Evolutionary conservation across 352 stramenopile genomes (phyloP), one percentile per base, ranked within the genome.

Genomic region (Pythium dissimile): DNA sequence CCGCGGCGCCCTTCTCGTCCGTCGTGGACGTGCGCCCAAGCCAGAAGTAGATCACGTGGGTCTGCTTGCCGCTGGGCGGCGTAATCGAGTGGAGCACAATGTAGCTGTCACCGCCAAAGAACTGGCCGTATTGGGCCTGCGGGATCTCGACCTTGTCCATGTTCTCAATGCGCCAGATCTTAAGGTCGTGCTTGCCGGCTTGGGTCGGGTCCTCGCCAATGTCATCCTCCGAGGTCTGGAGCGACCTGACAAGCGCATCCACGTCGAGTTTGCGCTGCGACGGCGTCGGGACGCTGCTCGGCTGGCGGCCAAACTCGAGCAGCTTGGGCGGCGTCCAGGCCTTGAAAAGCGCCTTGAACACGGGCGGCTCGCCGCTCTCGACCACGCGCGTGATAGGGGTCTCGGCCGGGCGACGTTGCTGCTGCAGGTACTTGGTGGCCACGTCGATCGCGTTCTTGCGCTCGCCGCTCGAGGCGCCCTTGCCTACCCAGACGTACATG

Each of bases 81-180:
- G 68, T 88, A 18, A 87, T 82, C 20, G 82, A 89, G 53, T 96
- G 73, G 24, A 98, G 71, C 21, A 98, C 57, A 63, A 99, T 92
- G 78, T 99, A 99, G 59, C 86, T 97, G 73, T 99, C 96, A 28
- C 95, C 96, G 47, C 79, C 79, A 67, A 96, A 96, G 67, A 99
- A 98, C 42, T 91, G 80, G 16, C 96, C 96, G 59, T 97, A 89
- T 20, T 78, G 71, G 30, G 80, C 62, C 45, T 80, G 53, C n/a
- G 80, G 80, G 37, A 95, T 69, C 32, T 89, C 72, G 13, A 89
- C 88, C 62, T 93, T 96, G 20, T 94, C 84, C 51, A 97, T 77
- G 69, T 96, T 69, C 66, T 97, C 88, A 47, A 98, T 90, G 64
- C 88, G 84, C 92, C 90, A 97, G 7, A 98, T 75, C 34, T 80